Percentiles rank a stretch among this genome's conserved stretches.
Evolutionary conservation across 139 green algal genomes (phyloP).

Genomic region (Tetradesmus obliquus): DNA sequence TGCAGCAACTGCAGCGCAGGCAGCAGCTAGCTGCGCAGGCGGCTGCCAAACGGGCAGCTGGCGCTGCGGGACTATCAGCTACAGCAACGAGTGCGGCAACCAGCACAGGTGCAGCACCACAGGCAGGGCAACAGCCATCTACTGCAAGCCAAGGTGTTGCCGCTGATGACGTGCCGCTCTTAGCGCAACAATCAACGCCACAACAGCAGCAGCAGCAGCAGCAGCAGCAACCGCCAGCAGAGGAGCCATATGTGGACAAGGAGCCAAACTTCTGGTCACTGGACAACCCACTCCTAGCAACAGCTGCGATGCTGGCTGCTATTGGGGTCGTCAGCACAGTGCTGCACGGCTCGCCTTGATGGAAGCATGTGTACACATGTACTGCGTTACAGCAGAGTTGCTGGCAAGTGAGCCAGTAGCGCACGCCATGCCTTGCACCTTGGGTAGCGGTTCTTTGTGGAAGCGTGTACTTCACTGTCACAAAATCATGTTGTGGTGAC

Average conservation of each 20-base stretch:
- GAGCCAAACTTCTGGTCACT: slow-evolving; percentile 50
- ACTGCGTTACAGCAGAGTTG: no score
- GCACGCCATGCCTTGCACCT: no score
- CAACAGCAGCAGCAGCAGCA: not conserved
- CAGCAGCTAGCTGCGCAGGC: slow-evolving; percentile 24
- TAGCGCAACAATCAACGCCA: no score
- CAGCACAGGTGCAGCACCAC: not conserved
- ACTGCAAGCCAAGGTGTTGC: not conserved
- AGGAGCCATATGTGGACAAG: slow-evolving; percentile 23
- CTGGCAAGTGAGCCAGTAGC: no score
- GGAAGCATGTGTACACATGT: no score
- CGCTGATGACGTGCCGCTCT: not conserved
- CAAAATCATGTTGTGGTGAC: no score
- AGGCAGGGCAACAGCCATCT: not conserved
- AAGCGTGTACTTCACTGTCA: no score
- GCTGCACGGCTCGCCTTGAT: not conserved
- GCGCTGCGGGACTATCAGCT: not conserved
- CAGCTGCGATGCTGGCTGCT: slow-evolving; percentile 34
- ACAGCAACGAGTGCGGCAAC: not conserved
- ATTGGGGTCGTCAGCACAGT: not conserved
- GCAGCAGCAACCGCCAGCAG: not conserved
- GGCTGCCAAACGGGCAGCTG: slow-evolving; percentile 18
- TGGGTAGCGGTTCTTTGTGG: no score
- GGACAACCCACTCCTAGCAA: slow-evolving; percentile 57
- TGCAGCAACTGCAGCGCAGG: slow-evolving; percentile 26